Base-by-base conservation (phyloP, 1,284 basidiomycete genomes). In the Trametes hirsuta region DNA sequence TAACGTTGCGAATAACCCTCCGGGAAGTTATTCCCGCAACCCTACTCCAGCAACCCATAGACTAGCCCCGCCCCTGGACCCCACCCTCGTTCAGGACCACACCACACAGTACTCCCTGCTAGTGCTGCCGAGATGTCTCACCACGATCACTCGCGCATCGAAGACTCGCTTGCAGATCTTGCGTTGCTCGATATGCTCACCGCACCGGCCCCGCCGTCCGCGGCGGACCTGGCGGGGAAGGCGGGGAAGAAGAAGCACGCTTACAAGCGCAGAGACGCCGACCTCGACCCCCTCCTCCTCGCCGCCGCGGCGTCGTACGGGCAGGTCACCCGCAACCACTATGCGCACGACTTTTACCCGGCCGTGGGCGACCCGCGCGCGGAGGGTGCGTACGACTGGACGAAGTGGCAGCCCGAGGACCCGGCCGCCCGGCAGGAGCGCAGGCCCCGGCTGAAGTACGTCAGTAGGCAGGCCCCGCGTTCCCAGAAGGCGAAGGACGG, bases 311-410 rank as follows among this genome's bases (percentile, higher is more conserved):
- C 88, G 1, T 87, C 88, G 1, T 87, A 86, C 22, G 87, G 88
- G 6, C 83, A 90, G 64, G 80, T 87, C 54, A 91, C 91, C 39
- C 81, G 88, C 39, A 90, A 93, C 69, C 91, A 93, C 71, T 90
- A 90, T 68, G 79, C 84, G 53, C 87, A 90, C 66, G 84, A 88
- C 67, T 88, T 88, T 73, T 86, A 86, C 67, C 86, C 87, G 3
- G 83, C 79, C 0, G 79, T 83, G 35, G 78, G 76, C 67, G 75
- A 84, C 45, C 83, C 83, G 12, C 75, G 77, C 49, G 76, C 79
- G 4, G 82, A 85, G 66, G 80, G 79, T 15, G 76, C 83, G 10
- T 84, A 79, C 76, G 84, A 86, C 68, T 84, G 81, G 81, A 80
- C 82, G 30, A 84, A 83, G 61, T 76, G 81, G 73, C 75, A 76